A percentile compares a stretch with the other conserved stretches of the same genome.
phyloP scores from a whole-genome alignment of 2,329 filamentous ascomycete genomes.

The Orbilia javanica region DNA sequence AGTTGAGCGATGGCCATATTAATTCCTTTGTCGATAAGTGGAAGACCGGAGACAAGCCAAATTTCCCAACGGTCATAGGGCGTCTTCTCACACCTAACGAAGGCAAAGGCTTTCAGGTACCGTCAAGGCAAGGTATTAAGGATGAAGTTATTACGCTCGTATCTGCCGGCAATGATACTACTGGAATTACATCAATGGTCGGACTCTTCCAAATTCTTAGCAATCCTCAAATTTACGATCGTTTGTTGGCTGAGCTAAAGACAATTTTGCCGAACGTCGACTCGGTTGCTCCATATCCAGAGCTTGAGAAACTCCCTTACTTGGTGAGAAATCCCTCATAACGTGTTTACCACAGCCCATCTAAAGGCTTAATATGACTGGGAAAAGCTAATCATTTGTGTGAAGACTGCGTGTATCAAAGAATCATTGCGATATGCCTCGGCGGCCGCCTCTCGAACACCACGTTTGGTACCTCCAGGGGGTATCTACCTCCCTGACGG shows the following conservation, averaged over 20 bases:
- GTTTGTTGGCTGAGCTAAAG: constrained; percentile 62
- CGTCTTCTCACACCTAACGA: constrained; percentile 33
- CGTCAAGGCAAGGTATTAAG: constrained; percentile 62
- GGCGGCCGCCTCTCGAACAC: constrained; percentile 43
- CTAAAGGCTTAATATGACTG: not conserved
- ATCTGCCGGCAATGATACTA: constrained; percentile 66
- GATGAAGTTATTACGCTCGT: constrained; percentile 66
- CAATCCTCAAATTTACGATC: constrained; percentile 59
- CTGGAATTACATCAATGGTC: constrained; percentile 62
- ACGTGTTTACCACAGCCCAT: not conserved
- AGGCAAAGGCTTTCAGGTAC: constrained; percentile 26
- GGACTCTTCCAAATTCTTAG: constrained; percentile 63
- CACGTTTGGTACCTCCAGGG: constrained; percentile 40
- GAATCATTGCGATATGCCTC: constrained; percentile 11
- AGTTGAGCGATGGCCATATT: constrained; percentile 19
- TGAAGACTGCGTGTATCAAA: constrained; percentile 28
- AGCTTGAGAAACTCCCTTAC: constrained; percentile 66
- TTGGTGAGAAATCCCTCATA: constrained; percentile 60
- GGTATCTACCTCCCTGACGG: constrained; percentile 33
- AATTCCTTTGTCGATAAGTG: constrained; percentile 25
- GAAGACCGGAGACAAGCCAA: constrained; percentile 24
- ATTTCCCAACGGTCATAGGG: constrained; percentile 26
- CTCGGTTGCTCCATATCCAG: constrained; percentile 60
- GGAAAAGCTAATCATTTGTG: not conserved
- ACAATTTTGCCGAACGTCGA: constrained; percentile 60